Base-by-base conservation (phyloP, 331 rosid genomes). In the Arachis monticola region DNA sequence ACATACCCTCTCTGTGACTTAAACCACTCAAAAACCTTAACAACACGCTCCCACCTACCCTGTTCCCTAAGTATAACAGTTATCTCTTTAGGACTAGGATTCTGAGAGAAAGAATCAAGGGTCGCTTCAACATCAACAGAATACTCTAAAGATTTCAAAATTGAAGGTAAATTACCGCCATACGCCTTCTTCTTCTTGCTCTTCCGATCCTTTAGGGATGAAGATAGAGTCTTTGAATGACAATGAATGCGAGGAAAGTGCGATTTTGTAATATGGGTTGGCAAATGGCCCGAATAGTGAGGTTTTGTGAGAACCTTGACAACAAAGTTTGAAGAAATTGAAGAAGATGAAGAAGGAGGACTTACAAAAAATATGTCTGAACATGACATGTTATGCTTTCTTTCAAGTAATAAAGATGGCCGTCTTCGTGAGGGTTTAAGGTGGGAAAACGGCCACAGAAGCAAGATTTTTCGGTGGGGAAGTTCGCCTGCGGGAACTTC, bases 1-100 rank as follows among this genome's bases (percentile, higher is more conserved):
- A 86, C 81, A 76, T 88, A 88, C 56, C 85, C 83, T 27, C 80
- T 53, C 61, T 74, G 88, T 22, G 92, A 83, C 84, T 82, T 91
- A 40, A 94, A 88, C 96, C 97, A 94, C 22, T 89, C 87, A 53
- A 94, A 91, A 55, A 85, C 83, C 69, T 74, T 78, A 42, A 86
- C 41, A 22, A 85, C 87, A 76, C 83, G 84, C 62, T 87, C 88
- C 93, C 98, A 94, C 42, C 75, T 65, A 10, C 82, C 45, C 79
- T 88, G 96, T 55, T 85, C 90, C 52, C 46, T 82, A 45, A 93
- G 96, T 76, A 94, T 76, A 58, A 91, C 69, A 13, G 97, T 94
- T 73, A 90, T 95, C 40, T 86, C 96, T 75, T 85, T 90, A 0
- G 93, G 89, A 71, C 81, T 57, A 57, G 88, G 48, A 76, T 62